Conservation (phyloP, 192 early-diverging fungal genomes). For the Thoreauomyces humboldtii region DNA sequence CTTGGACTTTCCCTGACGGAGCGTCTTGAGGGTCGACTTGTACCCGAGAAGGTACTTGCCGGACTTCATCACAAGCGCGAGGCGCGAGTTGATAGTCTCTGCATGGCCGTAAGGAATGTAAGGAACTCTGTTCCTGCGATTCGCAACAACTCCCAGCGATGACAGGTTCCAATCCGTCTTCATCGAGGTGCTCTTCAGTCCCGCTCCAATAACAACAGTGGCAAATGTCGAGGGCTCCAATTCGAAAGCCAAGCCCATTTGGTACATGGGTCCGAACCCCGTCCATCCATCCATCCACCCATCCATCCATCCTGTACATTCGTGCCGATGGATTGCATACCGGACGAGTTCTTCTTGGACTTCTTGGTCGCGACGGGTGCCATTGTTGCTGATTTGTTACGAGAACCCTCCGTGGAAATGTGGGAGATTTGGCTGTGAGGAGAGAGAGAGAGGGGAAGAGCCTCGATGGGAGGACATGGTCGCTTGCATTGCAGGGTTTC, state of each 20-base stretch:
- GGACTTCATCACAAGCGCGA: slow-evolving; percentile 99
- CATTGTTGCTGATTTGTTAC: too few relatives aligned
- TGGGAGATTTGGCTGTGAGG: too few relatives aligned
- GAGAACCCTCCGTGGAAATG: too few relatives aligned
- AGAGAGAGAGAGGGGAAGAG: too few relatives aligned
- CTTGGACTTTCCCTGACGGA: slow-evolving; percentile 98
- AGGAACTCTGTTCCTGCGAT: not conserved
- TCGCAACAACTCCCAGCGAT: too few relatives aligned
- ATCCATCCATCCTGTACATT: not conserved
- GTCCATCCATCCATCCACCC: slow-evolving; percentile 16
- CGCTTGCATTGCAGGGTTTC: too few relatives aligned
- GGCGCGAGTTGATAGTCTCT: slow-evolving; percentile 98
- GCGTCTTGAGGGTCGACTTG: slow-evolving; percentile 98
- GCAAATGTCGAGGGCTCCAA: too few relatives aligned
- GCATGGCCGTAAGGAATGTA: not conserved
- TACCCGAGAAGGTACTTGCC: slow-evolving; percentile 98
- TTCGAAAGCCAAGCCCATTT: not conserved
- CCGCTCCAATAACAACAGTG: too few relatives aligned
- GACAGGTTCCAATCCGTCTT: too few relatives aligned
- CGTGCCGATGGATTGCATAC: not conserved
- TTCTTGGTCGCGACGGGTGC: slow-evolving; percentile 6
- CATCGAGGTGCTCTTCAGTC: not conserved
- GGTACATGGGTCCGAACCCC: not conserved
- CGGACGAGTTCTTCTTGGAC: too few relatives aligned
- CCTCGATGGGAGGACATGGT: too few relatives aligned